Conservation (phyloP, 805 yeast species). For the Kodamaea sagamina region DNA sequence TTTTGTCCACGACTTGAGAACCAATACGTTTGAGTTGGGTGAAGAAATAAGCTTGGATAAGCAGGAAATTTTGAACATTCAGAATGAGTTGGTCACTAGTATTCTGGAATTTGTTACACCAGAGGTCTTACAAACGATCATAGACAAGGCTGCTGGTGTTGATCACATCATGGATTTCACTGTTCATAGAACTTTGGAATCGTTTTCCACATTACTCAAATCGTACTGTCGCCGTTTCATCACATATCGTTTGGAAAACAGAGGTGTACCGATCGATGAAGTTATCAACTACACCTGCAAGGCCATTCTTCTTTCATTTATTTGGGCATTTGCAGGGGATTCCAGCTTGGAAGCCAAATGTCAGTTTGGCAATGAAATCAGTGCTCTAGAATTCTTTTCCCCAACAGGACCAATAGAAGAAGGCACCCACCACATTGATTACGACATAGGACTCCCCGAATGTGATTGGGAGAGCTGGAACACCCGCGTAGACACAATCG, state of each 20-base stretch:
- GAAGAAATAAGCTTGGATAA: not conserved
- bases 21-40: constrained; percentile 18
- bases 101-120: constrained; percentile 2
- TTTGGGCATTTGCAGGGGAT: constrained; percentile 73
- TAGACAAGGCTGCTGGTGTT: constrained; percentile 24
- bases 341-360: constrained; percentile 36
- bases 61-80: not conserved
- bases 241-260: constrained; percentile 11
- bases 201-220: constrained; percentile 43
- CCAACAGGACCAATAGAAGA: constrained; percentile 12
- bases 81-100: constrained; percentile 5
- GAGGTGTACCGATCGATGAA: constrained; percentile 21
- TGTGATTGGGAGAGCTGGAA: constrained; percentile 50
- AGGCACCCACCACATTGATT: constrained; percentile 34
- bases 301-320: constrained; percentile 38
- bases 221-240: constrained; percentile 33
- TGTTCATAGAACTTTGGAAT: constrained; percentile 34
- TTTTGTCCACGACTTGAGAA: constrained; percentile 20
- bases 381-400: constrained; percentile 32
- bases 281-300: constrained; percentile 31
- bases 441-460: constrained; percentile 45
- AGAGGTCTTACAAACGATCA: not conserved
- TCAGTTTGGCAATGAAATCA: not conserved
- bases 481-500: constrained; percentile 39
- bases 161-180: constrained; percentile 57